Percentiles rank a stretch among this genome's conserved stretches.
Evolutionary conservation across 2,329 filamentous ascomycete species (phyloP).

Genomic region (Sporothrix humicola): DNA sequence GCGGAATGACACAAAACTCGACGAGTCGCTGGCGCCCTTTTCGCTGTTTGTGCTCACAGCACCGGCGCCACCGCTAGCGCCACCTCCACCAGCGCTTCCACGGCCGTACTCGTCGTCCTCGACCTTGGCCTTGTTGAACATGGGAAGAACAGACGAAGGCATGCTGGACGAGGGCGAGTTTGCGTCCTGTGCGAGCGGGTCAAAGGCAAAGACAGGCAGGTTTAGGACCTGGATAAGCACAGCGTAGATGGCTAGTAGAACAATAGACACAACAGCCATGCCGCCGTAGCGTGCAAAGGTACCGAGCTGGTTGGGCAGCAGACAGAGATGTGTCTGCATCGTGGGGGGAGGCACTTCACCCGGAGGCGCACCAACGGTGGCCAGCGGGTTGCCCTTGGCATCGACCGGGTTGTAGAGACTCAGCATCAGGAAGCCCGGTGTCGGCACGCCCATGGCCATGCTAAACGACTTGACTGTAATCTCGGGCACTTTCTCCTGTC

Average conservation of each 20-base stretch:
- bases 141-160: slow-evolving; percentile 47
- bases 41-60: slow-evolving; percentile 44
- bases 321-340: slow-evolving; percentile 85
- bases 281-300: slow-evolving; percentile 81
- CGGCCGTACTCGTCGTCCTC: slow-evolving; percentile 52
- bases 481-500: slow-evolving; percentile 71
- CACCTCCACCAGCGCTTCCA: slow-evolving; percentile 48
- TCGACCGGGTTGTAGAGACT: slow-evolving; percentile 94
- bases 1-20: slow-evolving; percentile 42
- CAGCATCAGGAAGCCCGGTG: slow-evolving; percentile 83
- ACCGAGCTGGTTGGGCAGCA: slow-evolving; percentile 84
- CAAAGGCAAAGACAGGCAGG: slow-evolving; percentile 60
- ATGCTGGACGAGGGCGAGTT: background rate
- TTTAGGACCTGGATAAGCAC: slow-evolving; percentile 62
- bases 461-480: slow-evolving; percentile 95
- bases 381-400: slow-evolving; percentile 56
- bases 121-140: slow-evolving; percentile 62
- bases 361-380: slow-evolving; percentile 31
- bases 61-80: slow-evolving; percentile 42
- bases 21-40: slow-evolving; percentile 43
- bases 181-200: slow-evolving; percentile 42
- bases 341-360: slow-evolving; percentile 52
- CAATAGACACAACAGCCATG: slow-evolving; percentile 61
- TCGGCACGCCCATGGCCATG: slow-evolving; percentile 94
- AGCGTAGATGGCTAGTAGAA: slow-evolving; percentile 59